Evolutionary conservation across 257 asterid genomes (phyloP), one percentile per base, ranked within the genome.

Genomic region (Plantago major): DNA sequence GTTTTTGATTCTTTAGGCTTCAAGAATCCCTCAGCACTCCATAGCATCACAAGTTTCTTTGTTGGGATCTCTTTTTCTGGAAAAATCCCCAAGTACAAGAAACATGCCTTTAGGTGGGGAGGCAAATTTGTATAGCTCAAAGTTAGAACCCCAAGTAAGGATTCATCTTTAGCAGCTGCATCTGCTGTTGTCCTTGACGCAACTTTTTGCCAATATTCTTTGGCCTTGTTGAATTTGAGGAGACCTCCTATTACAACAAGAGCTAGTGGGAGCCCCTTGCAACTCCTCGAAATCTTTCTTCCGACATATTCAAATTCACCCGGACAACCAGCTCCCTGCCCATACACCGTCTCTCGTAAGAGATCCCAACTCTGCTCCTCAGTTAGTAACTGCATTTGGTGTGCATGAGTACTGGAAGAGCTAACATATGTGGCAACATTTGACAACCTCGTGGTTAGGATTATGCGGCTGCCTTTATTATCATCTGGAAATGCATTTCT

Each of bases 11-110:
- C 16, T 0, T 10, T 14, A 28, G 46, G 61, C 17, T 33, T 55
- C 30, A 55, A 28, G 16, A 55, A 55, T 55, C 61, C 61, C 7
- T 55, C 61, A 1, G 61, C 61, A 33, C 18, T 13, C 61, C 61
- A 55, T 55, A 55, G 30, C 46, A 1, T 33, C 22, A 33, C 38
- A 7, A 55, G 61, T 33, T 14, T 6, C 22, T 10, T 14, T 0
- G 18, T 37, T 55, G 13, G 26, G 15, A 55, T 37, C 8, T 30
- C 28, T 5, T 55, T 46, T 37, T 55, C 46, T 11, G 46, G 61
- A 18, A 55, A 55, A 3, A 9, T 9, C 13, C 46, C n/a, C 42
- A 55, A 10, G 18, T 55, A 55, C 44, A 55, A 18, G 14, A 55
- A 55, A n/a, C 61, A 55, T 1, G 61, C 22, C 30, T n/a, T 55